Conservation (phyloP, 1,284 basidiomycete species). For the Boletus subluridellus region DNA sequence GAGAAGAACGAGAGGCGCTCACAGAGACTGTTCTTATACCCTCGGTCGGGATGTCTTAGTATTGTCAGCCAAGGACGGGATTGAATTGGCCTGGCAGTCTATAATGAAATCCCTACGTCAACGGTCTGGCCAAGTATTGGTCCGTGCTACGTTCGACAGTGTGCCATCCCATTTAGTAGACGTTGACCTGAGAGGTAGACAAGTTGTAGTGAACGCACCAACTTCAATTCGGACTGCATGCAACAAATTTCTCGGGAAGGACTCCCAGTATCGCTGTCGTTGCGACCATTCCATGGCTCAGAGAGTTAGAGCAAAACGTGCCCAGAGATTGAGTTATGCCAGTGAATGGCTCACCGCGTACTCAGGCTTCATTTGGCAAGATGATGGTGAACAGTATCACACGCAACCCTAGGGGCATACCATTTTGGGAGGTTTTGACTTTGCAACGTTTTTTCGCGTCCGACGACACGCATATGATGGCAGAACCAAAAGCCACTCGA, state of each 20-base stretch:
- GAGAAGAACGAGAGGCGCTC: constrained; percentile 1
- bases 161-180: not conserved
- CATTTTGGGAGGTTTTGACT: constrained; percentile 10
- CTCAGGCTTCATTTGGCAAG: not conserved
- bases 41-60: constrained; percentile 11
- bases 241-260: not conserved
- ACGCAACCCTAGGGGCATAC: not conserved
- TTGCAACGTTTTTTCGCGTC: constrained; percentile 1
- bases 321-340: not conserved
- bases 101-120: constrained; percentile 3
- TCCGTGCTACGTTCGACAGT: not conserved
- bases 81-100: constrained; percentile 15
- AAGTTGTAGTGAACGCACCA: not conserved
- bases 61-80: constrained; percentile 22
- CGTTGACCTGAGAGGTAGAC: not conserved
- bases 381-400: no score
- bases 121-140: not conserved
- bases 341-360: not conserved
- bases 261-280: not conserved
- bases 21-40: constrained; percentile 23
- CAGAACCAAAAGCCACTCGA: constrained; percentile 18
- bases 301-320: not conserved
- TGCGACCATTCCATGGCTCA: not conserved
- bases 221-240: not conserved
- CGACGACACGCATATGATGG: constrained; percentile 11